These are phyloP conservation scores for Ascochyta clinopodiicola DNA, from an alignment of 2,329 filamentous ascomycete genomes.

Conservation along the genomic window DNA sequence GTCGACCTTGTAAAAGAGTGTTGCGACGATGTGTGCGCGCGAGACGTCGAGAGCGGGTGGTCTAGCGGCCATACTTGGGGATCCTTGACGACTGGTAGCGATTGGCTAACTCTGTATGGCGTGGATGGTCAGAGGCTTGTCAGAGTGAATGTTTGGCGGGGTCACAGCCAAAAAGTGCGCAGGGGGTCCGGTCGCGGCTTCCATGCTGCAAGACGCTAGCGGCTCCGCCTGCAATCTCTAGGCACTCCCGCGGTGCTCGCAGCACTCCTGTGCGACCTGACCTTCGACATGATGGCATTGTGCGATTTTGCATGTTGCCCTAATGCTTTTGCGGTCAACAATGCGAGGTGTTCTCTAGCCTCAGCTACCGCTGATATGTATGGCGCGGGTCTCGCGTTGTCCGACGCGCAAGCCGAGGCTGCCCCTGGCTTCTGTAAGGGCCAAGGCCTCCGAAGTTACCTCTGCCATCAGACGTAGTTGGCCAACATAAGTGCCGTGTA, in stretches of 20 bases:
- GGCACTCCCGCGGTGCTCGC: slow-evolving; percentile 14
- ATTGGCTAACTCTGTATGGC: background rate
- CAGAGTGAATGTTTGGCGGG: slow-evolving; percentile 10
- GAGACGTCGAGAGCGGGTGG: slow-evolving; percentile 28
- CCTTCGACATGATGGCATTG: background rate
- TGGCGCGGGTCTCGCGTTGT: background rate
- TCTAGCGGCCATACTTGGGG: slow-evolving; percentile 23
- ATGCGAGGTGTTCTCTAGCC: slow-evolving; percentile 3
- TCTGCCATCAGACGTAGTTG: background rate
- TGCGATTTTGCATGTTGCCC: background rate
- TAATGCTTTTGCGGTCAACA: slow-evolving; percentile 7
- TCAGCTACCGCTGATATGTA: background rate
- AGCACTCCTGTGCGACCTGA: background rate
- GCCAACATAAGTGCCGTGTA: background rate
- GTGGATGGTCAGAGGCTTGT: background rate
- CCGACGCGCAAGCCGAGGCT: slow-evolving; percentile 12
- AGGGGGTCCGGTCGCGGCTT: slow-evolving; percentile 10
- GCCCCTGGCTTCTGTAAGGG: background rate
- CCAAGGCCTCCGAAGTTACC: slow-evolving; percentile 5
- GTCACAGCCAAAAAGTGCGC: slow-evolving; percentile 11
- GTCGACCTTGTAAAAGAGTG: slow-evolving; percentile 48
- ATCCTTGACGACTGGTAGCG: background rate
- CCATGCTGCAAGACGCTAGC: slow-evolving; percentile 8
- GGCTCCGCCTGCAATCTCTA: slow-evolving; percentile 2
- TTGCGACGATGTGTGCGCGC: slow-evolving; percentile 41